phyloP scores from a whole-genome alignment of 2,329 filamentous ascomycete species.

The Xylaria sp. region DNA sequence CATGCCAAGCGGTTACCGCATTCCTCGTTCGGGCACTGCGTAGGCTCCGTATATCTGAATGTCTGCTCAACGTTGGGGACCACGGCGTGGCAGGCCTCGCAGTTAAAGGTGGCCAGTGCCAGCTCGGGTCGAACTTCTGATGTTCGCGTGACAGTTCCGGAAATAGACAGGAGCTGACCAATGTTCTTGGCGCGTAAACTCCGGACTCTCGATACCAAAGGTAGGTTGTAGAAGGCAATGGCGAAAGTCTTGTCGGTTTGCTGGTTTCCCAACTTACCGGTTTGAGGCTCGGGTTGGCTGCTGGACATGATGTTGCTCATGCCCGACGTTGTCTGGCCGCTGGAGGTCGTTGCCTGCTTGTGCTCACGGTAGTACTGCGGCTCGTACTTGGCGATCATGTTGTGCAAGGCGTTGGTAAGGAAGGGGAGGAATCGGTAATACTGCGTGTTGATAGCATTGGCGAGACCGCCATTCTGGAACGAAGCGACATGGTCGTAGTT shows the following conservation, averaged over 20 bases:
- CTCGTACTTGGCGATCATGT: constrained; percentile 90
- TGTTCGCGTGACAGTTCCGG: constrained; percentile 91
- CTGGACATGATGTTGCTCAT: constrained; percentile 57
- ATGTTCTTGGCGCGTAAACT: constrained; percentile 85
- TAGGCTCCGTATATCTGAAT: constrained; percentile 94
- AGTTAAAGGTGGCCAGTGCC: constrained; percentile 86
- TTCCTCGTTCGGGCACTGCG: constrained; percentile 82
- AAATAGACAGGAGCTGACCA: constrained; percentile 89
- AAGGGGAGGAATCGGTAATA: constrained; percentile 96
- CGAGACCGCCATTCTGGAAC: constrained; percentile 72
- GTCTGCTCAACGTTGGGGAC: constrained; percentile 93
- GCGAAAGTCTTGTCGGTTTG: constrained; percentile 96
- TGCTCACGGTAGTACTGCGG: constrained; percentile 91
- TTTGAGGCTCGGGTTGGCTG: constrained; percentile 58
- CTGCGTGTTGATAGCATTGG: constrained; percentile 78
- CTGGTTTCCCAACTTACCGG: constrained; percentile 77
- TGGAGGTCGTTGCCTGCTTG: constrained; percentile 73
- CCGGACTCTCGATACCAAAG: constrained; percentile 78
- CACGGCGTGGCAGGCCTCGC: constrained; percentile 77
- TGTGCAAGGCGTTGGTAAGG: constrained; percentile 81
- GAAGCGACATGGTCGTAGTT: constrained; percentile 79
- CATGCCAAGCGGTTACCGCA: constrained; percentile 91
- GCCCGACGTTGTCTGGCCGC: constrained; percentile 64
- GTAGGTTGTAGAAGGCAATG: constrained; percentile 88
- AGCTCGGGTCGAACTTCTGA: constrained; percentile 95